Evolutionary conservation across 2,329 filamentous ascomycete genomes (phyloP).

Genomic region (Penicillium sp.): DNA sequence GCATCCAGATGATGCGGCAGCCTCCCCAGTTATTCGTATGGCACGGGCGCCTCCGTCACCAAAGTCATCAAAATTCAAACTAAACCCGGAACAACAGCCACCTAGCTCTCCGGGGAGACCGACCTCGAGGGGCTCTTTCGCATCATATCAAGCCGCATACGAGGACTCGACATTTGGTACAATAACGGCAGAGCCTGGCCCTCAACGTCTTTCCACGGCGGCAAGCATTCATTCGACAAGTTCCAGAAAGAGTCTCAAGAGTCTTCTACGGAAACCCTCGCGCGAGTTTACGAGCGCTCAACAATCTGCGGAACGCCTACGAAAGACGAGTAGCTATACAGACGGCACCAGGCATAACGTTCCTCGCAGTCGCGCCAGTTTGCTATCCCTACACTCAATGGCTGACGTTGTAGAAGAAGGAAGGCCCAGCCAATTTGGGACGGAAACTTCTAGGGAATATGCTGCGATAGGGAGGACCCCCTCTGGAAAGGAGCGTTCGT

Average conservation of each 20-base stretch:
- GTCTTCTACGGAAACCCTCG: conserved; percentile 41
- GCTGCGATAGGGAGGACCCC: conserved; percentile 28
- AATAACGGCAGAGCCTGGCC: conserved; percentile 46
- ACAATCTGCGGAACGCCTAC: conserved; percentile 35
- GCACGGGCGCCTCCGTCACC: conserved; percentile 76
- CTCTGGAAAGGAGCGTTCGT: conserved; percentile 42
- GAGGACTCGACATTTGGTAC: conserved; percentile 46
- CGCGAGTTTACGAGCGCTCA: conserved; percentile 39
- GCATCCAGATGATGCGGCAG: conserved; percentile 62
- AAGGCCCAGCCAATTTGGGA: conserved; percentile 26
- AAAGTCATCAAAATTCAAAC: conserved; percentile 50
- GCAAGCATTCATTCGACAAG: conserved; percentile 47
- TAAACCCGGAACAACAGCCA: conserved; percentile 33
- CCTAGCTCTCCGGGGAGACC: conserved; percentile 37
- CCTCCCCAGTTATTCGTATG: conserved; percentile 77
- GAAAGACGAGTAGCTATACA: conserved; percentile 40
- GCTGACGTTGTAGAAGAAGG: conserved; percentile 48
- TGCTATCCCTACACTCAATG: conserved; percentile 49
- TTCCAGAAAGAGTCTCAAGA: conserved; percentile 46
- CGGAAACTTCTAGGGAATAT: conserved; percentile 26
- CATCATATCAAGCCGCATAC: conserved; percentile 37
- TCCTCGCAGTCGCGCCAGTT: conserved; percentile 43
- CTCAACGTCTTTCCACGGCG: conserved; percentile 39
- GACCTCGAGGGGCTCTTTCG: conserved; percentile 43
- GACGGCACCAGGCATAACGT: conserved; percentile 39